Evolutionary conservation across 768 basidiomycete genomes (phyloP).

Genomic region (Russula emetica): DNA sequence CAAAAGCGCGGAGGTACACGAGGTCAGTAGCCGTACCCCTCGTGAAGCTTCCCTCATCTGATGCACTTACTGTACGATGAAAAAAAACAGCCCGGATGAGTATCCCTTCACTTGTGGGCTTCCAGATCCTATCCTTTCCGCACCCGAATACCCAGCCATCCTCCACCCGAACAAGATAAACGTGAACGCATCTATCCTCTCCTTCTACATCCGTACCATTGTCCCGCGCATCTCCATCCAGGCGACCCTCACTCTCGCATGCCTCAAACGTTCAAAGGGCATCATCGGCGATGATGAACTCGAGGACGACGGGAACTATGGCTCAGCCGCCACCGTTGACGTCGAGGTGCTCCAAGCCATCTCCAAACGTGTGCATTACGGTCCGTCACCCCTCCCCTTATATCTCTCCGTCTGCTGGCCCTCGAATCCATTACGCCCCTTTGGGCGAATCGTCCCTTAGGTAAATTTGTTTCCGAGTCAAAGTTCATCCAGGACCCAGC

Average conservation of each 20-base stretch:
- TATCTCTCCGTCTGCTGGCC: neutral
- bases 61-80: neutral
- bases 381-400: conserved; percentile 41
- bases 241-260: conserved; percentile 62
- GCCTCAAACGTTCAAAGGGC: conserved; percentile 61
- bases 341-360: conserved; percentile 97
- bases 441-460: conserved; percentile 44
- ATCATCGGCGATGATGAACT: conserved; percentile 63
- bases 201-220: conserved; percentile 84
- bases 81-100: conserved; percentile 85
- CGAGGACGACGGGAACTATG: conserved; percentile 97
- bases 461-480: conserved; percentile 98
- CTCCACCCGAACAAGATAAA: conserved; percentile 79
- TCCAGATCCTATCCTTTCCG: conserved; percentile 74
- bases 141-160: conserved; percentile 68
- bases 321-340: conserved; percentile 90
- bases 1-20: conserved; percentile 92
- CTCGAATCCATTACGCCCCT: conserved; percentile 2
- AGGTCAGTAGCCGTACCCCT: conserved; percentile 48
- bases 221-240: conserved; percentile 83
- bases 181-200: conserved; percentile 79
- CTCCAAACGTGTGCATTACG: conserved; percentile 96
- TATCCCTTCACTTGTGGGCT: conserved; percentile 87
- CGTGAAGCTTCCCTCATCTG: neutral
- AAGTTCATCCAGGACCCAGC: conserved; percentile 88